A percentile compares a stretch with the other conserved stretches of the same genome.
Conservation (phyloP, 1,284 basidiomycete species). For the Trametes polyzona region DNA sequence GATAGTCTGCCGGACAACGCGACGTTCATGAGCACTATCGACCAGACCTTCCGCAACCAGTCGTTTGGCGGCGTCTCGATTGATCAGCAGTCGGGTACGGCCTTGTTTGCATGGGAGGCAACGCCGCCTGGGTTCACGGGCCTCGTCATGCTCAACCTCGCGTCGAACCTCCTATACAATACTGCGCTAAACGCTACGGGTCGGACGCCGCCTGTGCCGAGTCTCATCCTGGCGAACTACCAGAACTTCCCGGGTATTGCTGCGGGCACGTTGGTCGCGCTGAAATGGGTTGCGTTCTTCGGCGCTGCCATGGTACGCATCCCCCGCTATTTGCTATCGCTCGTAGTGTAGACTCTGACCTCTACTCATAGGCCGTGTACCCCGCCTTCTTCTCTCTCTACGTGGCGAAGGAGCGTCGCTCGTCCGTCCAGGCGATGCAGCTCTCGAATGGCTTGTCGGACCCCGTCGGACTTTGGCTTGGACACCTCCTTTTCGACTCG, state of each 20-base stretch:
- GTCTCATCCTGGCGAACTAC: conserved; percentile 59
- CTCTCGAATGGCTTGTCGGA: conserved; percentile 77
- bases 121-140: conserved; percentile 56
- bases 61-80: conserved; percentile 67
- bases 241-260: conserved; percentile 56
- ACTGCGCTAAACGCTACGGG: conserved; percentile 55
- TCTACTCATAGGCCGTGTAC: conserved; percentile 59
- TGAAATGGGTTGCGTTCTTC: conserved; percentile 74
- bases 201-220: conserved; percentile 38
- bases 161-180: conserved; percentile 68
- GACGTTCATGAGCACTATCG: conserved; percentile 57
- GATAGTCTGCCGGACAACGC: conserved; percentile 50
- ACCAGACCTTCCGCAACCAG: conserved; percentile 51
- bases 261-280: conserved; percentile 57
- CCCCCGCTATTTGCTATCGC: neutral
- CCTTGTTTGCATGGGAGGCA: conserved; percentile 69
- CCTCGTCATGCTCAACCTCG: conserved; percentile 66
- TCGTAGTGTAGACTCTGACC: conserved; percentile 4
- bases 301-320: conserved; percentile 64
- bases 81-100: conserved; percentile 45
- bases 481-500: conserved; percentile 77
- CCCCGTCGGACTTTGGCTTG: conserved; percentile 77
- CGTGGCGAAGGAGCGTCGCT: conserved; percentile 67
- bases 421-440: conserved; percentile 78
- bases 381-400: conserved; percentile 83